Conservation (phyloP, 495 filamentous ascomycete genomes). For the Annulohypoxylon nitens region DNA sequence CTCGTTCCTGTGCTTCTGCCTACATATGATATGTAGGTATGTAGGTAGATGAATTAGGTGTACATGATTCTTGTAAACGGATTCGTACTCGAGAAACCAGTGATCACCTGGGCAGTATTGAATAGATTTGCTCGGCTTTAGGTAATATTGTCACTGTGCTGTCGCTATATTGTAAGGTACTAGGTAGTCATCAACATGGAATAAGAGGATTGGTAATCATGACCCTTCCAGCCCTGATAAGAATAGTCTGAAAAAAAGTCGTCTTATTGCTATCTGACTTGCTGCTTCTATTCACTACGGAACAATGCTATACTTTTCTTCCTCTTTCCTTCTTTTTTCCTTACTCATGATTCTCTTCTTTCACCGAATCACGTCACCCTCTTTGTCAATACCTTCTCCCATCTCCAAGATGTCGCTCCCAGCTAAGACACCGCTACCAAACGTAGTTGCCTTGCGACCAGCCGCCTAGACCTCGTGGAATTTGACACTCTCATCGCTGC, state of each 20-base stretch:
- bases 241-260: neutral
- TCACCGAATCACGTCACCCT: conserved; percentile 71
- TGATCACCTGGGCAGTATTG: too few relatives aligned
- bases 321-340: neutral
- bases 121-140: too few relatives aligned
- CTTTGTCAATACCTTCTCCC: conserved; percentile 85
- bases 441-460: conserved; percentile 66
- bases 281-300: conserved; percentile 23
- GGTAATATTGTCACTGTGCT: too few relatives aligned
- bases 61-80: too few relatives aligned
- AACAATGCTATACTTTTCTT: conserved; percentile 38
- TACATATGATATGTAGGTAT: too few relatives aligned
- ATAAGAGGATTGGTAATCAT: neutral
- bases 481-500: conserved; percentile 93
- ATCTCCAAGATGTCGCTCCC: conserved; percentile 91
- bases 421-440: conserved; percentile 76
- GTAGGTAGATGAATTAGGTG: too few relatives aligned
- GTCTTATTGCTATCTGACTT: conserved; percentile 26
- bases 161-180: too few relatives aligned
- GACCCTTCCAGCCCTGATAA: neutral
- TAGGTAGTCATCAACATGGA: neutral
- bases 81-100: too few relatives aligned
- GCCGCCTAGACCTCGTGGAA: conserved; percentile 95
- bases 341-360: neutral
- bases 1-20: too few relatives aligned